phyloP scores from a whole-genome alignment of 805 yeast species.

The Lachancea fermentati region DNA sequence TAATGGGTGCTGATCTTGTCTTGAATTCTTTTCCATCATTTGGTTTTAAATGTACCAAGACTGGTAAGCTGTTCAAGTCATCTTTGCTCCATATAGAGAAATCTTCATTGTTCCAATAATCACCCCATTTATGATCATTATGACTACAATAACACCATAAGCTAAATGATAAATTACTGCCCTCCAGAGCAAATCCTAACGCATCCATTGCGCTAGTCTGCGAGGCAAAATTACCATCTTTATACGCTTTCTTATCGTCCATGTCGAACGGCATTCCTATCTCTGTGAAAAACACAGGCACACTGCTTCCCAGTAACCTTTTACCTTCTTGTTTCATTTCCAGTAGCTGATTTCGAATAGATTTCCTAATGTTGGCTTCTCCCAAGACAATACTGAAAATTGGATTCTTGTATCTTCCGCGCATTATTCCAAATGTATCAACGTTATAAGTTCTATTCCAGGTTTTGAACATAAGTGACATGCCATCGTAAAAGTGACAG shows the following conservation, averaged over 20 bases:
- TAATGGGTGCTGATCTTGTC: not conserved
- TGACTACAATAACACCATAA: conserved; percentile 78
- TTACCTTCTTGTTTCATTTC: conserved; percentile 62
- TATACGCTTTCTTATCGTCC: conserved; percentile 73
- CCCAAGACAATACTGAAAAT: conserved; percentile 75
- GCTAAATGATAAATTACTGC: conserved; percentile 62
- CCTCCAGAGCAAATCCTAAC: conserved; percentile 70
- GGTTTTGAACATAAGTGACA: conserved; percentile 83
- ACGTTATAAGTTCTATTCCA: conserved; percentile 85
- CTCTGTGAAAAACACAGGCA: conserved; percentile 82
- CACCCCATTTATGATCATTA: conserved; percentile 84
- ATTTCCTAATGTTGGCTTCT: conserved; percentile 67
- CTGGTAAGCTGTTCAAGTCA: conserved; percentile 31
- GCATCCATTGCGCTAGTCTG: conserved; percentile 88
- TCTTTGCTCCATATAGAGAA: conserved; percentile 80
- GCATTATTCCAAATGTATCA: conserved; percentile 81
- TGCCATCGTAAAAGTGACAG: conserved; percentile 92
- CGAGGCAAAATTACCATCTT: conserved; percentile 57
- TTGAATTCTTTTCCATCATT: not conserved
- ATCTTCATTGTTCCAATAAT: conserved; percentile 90
- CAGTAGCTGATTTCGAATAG: conserved; percentile 61
- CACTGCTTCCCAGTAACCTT: conserved; percentile 49
- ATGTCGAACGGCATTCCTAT: conserved; percentile 98
- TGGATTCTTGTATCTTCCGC: conserved; percentile 72
- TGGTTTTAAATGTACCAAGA: not conserved